Percentiles rank a stretch among this genome's conserved stretches.
Conservation (phyloP, 257 asterid species). For the Solanum pimpinellifolium region DNA sequence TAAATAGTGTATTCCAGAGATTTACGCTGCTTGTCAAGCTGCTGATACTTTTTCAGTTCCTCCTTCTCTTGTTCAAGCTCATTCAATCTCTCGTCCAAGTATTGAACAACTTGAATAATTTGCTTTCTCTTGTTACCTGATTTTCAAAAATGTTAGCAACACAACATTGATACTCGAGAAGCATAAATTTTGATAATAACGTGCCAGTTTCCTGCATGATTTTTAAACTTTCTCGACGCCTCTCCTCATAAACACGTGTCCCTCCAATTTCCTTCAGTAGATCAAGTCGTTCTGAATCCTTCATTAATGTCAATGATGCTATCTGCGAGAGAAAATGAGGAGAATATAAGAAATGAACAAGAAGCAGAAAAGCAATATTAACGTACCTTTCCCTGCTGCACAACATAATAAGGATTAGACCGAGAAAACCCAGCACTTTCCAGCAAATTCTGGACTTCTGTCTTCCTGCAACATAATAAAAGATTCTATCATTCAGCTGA, state of each 20-base stretch:
- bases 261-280: slow-evolving; percentile 99
- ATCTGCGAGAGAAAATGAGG: slow-evolving; percentile 45
- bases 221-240: slow-evolving; percentile 97
- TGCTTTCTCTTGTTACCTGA: slow-evolving; percentile 91
- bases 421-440: slow-evolving; percentile 99
- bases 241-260: slow-evolving; percentile 96
- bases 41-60: slow-evolving; percentile 85
- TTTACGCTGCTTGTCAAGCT: slow-evolving; percentile 87
- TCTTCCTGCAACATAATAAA: slow-evolving; percentile 58
- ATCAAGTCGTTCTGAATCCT: slow-evolving; percentile 93
- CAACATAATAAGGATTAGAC: slow-evolving; percentile 98
- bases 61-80: slow-evolving; percentile 99
- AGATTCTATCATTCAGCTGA: neutral
- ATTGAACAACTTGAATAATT: slow-evolving; percentile 94
- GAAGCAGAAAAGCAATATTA: neutral
- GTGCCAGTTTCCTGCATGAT: slow-evolving; percentile 95
- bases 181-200: slow-evolving; percentile 10
- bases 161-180: slow-evolving; percentile 5
- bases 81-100: slow-evolving; percentile 88
- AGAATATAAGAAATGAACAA: neutral
- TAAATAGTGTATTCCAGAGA: slow-evolving; percentile 81
- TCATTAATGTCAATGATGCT: slow-evolving; percentile 86
- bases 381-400: slow-evolving; percentile 95
- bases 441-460: slow-evolving; percentile 96
- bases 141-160: slow-evolving; percentile 13